A percentile compares a stretch with the other conserved stretches of the same genome.
phyloP scores from a whole-genome alignment of 805 yeast genomes.

The Dipodascopsis tothii region DNA sequence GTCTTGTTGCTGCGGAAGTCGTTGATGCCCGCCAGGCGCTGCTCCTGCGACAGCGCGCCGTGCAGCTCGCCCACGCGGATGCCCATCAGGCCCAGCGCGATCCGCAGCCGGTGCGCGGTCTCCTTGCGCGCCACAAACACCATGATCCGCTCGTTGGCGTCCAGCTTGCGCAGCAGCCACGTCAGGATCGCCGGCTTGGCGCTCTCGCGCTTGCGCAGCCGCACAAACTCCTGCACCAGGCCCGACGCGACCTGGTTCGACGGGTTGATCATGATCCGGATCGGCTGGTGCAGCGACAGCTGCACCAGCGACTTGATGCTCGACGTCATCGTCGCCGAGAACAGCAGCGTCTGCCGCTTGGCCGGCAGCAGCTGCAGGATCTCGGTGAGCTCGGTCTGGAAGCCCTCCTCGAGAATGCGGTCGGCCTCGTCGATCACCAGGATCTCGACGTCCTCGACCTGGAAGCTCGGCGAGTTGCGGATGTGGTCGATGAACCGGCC shows the following conservation, averaged over 20 bases:
- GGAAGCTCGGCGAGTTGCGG: conserved; percentile 87
- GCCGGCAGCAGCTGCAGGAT: conserved; percentile 79
- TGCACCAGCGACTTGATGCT: conserved; percentile 81
- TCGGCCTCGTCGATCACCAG: conserved; percentile 96
- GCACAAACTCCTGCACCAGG: conserved; percentile 84
- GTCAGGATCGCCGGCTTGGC: conserved; percentile 77
- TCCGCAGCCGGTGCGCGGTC: conserved; percentile 77
- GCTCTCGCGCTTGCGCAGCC: conserved; percentile 75
- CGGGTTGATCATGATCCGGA: conserved; percentile 90
- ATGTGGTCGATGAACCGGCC: conserved; percentile 97
- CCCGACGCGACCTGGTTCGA: conserved; percentile 92
- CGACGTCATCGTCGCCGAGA: conserved; percentile 97
- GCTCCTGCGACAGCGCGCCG: conserved; percentile 87
- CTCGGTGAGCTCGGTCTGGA: conserved; percentile 89
- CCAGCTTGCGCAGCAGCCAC: conserved; percentile 60
- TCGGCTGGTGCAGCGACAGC: conserved; percentile 82
- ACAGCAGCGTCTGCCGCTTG: conserved; percentile 86
- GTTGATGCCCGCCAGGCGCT: conserved; percentile 76
- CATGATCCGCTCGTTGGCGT: conserved; percentile 66
- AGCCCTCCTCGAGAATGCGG: conserved; percentile 98
- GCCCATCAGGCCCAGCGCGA: conserved; percentile 80
- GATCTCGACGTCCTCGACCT: conserved; percentile 84
- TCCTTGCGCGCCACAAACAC: conserved; percentile 91
- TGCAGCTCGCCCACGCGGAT: conserved; percentile 75
- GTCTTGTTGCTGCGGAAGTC: conserved; percentile 76